Base-by-base conservation (phyloP, 345 rosid species). In the Citrus cavaleriei region DNA sequence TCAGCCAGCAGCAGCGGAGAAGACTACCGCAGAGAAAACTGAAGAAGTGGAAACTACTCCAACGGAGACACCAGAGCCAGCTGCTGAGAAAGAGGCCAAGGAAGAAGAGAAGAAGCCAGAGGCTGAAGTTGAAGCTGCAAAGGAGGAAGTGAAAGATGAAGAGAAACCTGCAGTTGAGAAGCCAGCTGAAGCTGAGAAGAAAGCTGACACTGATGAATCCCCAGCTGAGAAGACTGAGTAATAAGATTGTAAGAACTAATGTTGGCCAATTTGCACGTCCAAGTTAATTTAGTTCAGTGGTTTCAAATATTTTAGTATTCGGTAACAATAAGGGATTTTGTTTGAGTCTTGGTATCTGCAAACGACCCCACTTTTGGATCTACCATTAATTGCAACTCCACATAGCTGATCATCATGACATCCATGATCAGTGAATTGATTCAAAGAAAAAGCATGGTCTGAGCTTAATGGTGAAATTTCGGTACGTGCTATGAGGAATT, bases 211-310 rank as follows among this genome's bases (percentile, higher is more conserved):
- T 13, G 88, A 37, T 13, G 88, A 32, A 62, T 83, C 63, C 60
- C 63, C 81, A 77, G 82, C 59, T 57, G 84, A 82, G 77, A 81
- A 78, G 69, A 38, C 78, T 0, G 90, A 85, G 83, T 83, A 68
- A 70, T 19, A 14, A 68, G 7, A 16, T 27, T 51, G 40, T 22
- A 6, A 59, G 73, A 8, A 30, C 12, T 54, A 54, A 54, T 54
- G 58, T 0, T 16, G 58, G 22, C 58, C 22, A 54, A 54, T 66
- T 81, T 75, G 84, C 80, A 58, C 74, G 81, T 69, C 66, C 14
- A 27, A 70, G 22, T 54, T 4, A 54, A 19, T 18, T 54, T 16
- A 74, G 58, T 28, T 60, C 77, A 16, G 6, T 75, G 70, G 58
- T 37, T 63, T 21, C 3, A 9, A 54, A 12, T 27, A 61, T 25